Conservation (phyloP, 345 rosid genomes). For the Brassica napus region Da-Ae NC_063442.1:3565501-3566000, state of each 20-base stretch:
- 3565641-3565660: background rate
- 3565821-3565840: constrained; percentile 40
- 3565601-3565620: constrained; percentile 19
- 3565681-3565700: background rate
- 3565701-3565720: constrained; percentile 31
- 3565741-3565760: constrained; percentile 41
- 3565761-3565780: constrained; percentile 51
- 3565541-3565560: constrained; percentile 33
- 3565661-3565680: background rate
- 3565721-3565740: constrained; percentile 44
- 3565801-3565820: constrained; percentile 43
- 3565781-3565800: constrained; percentile 41
- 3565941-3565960: constrained; percentile 3
- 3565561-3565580: constrained; percentile 31
- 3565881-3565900: constrained; percentile 8
- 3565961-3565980: constrained; percentile 16
- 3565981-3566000: background rate
- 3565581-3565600: constrained; percentile 20
- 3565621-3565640: constrained; percentile 15
- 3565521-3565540: constrained; percentile 9
- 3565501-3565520: constrained; percentile 17
- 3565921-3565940: constrained; percentile 28
- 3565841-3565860: constrained; percentile 39
- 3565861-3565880: constrained; percentile 27
- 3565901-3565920: constrained; percentile 18